phyloP scores from a whole-genome alignment of 345 rosid species.

The Salix viminalis region DNA sequence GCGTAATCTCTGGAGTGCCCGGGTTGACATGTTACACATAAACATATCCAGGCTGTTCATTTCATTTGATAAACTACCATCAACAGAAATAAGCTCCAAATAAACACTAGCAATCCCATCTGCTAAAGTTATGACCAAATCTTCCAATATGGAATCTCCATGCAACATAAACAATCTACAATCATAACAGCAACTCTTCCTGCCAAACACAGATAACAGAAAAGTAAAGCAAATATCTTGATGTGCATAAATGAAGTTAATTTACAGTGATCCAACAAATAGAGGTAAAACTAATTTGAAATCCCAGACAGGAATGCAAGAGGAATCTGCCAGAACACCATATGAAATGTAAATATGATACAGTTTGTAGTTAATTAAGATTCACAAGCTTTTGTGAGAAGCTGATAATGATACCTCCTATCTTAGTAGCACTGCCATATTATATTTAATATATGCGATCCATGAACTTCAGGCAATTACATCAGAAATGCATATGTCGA shows the following conservation, averaged over 20 bases:
- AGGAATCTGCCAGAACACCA: background rate
- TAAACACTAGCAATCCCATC: constrained; percentile 77
- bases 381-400: too few species aligned
- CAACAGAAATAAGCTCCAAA: constrained; percentile 90
- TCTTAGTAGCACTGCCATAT: too few species aligned
- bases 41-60: constrained; percentile 44
- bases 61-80: constrained; percentile 65
- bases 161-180: constrained; percentile 46
- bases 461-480: too few species aligned
- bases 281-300: background rate
- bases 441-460: too few species aligned
- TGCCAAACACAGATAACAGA: constrained; percentile 21
- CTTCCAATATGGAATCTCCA: constrained; percentile 77
- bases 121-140: constrained; percentile 76
- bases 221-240: constrained; percentile 8
- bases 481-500: too few species aligned
- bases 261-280: background rate
- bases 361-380: background rate
- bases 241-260: background rate
- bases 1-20: constrained; percentile 77
- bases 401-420: too few species aligned
- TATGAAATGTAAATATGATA: background rate
- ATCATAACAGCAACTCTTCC: constrained; percentile 53
- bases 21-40: constrained; percentile 75
- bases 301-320: background rate